Conservation (phyloP, 257 asterid genomes). For the Solanum medicagineum region DNA sequence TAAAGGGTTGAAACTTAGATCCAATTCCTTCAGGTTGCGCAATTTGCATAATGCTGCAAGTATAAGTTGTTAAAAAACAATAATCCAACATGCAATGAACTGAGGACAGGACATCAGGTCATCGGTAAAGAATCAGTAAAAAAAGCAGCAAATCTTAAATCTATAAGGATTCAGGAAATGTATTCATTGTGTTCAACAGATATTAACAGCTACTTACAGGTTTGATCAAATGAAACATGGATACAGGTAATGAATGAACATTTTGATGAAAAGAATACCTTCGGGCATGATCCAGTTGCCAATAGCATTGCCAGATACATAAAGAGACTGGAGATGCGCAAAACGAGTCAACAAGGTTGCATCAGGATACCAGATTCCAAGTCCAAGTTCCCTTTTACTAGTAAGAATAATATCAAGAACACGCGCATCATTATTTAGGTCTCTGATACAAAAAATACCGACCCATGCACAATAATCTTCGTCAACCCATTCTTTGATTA, state of each 20-base stretch:
- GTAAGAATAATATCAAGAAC: background rate
- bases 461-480: conserved; percentile 5
- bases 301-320: background rate
- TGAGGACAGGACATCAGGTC: background rate
- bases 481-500: conserved; percentile 3
- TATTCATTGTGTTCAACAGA: background rate
- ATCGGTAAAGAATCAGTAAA: background rate
- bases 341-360: background rate
- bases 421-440: background rate
- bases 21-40: conserved; percentile 1
- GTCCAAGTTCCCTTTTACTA: background rate
- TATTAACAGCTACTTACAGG: background rate
- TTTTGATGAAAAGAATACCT: background rate
- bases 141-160: background rate
- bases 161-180: background rate
- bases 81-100: background rate
- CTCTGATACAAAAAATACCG: background rate
- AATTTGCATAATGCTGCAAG: conserved; percentile 11
- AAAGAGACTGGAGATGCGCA: background rate
- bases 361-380: conserved; percentile 1
- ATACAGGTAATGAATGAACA: background rate
- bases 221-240: background rate
- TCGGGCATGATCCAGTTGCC: conserved; percentile 1
- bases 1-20: conserved; percentile 5
- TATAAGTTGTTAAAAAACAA: background rate